Evolutionary conservation across 306 rosid species (phyloP).

Genomic region (Pueraria montana): DNA sequence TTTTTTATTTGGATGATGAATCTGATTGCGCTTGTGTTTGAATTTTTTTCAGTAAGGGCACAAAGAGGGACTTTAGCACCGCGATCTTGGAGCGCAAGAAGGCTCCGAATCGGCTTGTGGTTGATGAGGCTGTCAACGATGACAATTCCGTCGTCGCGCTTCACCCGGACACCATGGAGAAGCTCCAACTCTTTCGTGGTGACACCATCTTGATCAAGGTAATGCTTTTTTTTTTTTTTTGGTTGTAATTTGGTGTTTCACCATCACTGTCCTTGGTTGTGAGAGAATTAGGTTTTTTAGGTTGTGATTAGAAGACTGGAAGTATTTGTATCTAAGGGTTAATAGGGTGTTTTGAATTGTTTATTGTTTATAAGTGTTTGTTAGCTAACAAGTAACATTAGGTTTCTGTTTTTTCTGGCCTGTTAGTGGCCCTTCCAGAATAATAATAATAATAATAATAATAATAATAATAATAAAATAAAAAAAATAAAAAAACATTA

Average conservation of each 20-base stretch:
- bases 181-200: constrained; percentile 90
- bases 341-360: no score
- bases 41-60: constrained; percentile 70
- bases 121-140: constrained; percentile 91
- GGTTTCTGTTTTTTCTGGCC: no score
- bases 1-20: background rate
- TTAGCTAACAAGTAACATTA: no score
- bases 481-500: no score
- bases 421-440: no score
- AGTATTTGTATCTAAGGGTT: no score
- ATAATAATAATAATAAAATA: no score
- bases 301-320: background rate
- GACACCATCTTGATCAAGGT: constrained; percentile 95
- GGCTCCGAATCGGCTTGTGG: constrained; percentile 84
- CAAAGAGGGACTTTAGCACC: constrained; percentile 85
- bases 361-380: no score
- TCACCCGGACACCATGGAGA: constrained; percentile 92
- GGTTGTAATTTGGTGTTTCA: background rate
- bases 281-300: constrained; percentile 24
- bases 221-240: background rate
- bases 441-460: no score
- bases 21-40: background rate
- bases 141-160: constrained; percentile 95
- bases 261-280: background rate
- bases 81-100: constrained; percentile 96